Percentiles rank a stretch among this genome's conserved stretches.
Conservation (phyloP, 345 rosid species). For the Salix viminalis region DNA sequence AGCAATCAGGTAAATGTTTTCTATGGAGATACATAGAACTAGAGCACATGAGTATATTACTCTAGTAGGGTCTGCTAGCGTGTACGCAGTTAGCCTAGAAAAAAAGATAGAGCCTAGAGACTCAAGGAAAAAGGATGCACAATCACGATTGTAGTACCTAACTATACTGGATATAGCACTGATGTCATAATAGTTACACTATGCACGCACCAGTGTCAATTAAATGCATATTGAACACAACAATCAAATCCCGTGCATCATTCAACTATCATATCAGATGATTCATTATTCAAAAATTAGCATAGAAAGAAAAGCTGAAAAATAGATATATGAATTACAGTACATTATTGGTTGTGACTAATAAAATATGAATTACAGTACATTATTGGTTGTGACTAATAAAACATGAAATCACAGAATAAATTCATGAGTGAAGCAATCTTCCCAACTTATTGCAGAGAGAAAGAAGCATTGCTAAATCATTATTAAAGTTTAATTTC, state of each 20-base stretch:
- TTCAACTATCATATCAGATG: background rate
- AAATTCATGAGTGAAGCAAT: background rate
- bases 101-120: background rate
- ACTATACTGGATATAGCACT: background rate
- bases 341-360: too few species aligned
- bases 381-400: background rate
- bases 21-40: constrained; percentile 29
- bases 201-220: background rate
- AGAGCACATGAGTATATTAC: constrained; percentile 17
- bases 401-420: too few species aligned
- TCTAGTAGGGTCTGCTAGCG: constrained; percentile 12
- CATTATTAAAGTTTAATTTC: background rate
- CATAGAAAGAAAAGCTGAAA: background rate
- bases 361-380: background rate
- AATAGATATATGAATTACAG: background rate
- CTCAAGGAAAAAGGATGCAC: background rate
- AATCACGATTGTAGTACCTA: background rate
- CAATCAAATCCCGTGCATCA: background rate
- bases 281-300: background rate
- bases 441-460: background rate
- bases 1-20: constrained; percentile 37
- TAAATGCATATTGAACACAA: background rate
- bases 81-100: constrained; percentile 8
- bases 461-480: background rate
- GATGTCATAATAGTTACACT: background rate